Base-by-base conservation (phyloP, 176 grass and related monocot species). In the Urochloa ruziziensis region DNA sequence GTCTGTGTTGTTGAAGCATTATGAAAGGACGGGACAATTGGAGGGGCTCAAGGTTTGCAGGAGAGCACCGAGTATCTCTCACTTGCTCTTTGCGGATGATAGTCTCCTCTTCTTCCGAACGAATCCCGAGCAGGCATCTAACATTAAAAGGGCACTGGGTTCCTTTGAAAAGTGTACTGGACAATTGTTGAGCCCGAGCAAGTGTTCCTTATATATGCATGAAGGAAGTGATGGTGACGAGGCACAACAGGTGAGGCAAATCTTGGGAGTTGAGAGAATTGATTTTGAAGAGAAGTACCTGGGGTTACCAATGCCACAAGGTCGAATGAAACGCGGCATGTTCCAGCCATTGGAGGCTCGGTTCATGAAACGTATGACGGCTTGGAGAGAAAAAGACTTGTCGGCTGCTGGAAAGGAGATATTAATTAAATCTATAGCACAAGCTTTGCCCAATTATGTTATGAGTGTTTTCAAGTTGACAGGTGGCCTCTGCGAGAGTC, bases 221-320 rank as follows among this genome's bases (percentile, higher is more conserved):
- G 34, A 67, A 23, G 35, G 63, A 10, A 19, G 63, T 4, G 0
- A 18, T 18, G 2, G 1, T 1, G 18, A 10, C 3, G 16, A 18
- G 0, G 5, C 18, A 0, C 47, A 8, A 21, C 0, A 3, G 0
- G 47, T 49, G 2, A 2, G 47, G 0, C 3, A 2, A 14, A 17
- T 49, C 5, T 17, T 49, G 1, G 47, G 47, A 5, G 47, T 49
- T 0, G 47, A 49, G 1, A 11, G 47, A 1, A 4, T 49, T 1
- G 15, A 49, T 4, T 49, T 49, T 49, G 47, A 49, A 0, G 47
- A 49, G 2, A 49, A 48, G 46, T 48, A 48, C 14, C 4, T 48
- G 46, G 46, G 46, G 14, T 4, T 48, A 2, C 46, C 46, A 11
- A 48, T 1, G 1, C 46, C 46, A 2, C 14, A 16, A 2, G 46